phyloP scores from a whole-genome alignment of 257 asterid species.

The Thymus quinquecostatus region DNA sequence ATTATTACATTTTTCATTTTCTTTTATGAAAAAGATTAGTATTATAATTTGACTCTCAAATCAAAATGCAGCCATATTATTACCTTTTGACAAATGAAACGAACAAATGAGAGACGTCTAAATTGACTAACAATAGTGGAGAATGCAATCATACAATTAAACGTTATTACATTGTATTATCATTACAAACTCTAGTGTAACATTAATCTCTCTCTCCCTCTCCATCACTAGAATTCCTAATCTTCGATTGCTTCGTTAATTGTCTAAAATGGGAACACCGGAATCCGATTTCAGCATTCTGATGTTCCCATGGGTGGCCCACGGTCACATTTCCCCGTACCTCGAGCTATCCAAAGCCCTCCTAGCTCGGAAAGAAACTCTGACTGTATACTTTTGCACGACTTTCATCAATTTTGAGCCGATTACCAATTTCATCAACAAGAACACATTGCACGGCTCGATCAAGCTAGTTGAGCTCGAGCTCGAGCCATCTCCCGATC shows the following conservation, averaged over 20 bases:
- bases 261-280: constrained; percentile 27
- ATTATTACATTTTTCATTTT: no score
- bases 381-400: constrained; percentile 38
- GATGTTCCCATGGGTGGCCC: constrained; percentile 47
- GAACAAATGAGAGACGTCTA: background rate
- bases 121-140: no score
- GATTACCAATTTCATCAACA: constrained; percentile 31
- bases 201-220: background rate
- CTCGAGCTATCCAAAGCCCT: constrained; percentile 39
- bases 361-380: constrained; percentile 18
- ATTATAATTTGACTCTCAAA: no score
- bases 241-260: no score
- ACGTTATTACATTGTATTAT: background rate
- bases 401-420: constrained; percentile 40
- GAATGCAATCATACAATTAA: no score
- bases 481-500: constrained; percentile 35
- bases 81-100: background rate
- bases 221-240: background rate
- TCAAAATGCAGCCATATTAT: background rate
- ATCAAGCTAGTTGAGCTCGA: constrained; percentile 39
- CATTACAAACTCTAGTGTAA: background rate
- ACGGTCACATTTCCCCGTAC: constrained; percentile 38
- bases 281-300: constrained; percentile 17
- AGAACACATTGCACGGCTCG: background rate
- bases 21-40: no score